Base-by-base conservation (phyloP, 768 basidiomycete species). In the Hebeloma cylindrosporum region DNA sequence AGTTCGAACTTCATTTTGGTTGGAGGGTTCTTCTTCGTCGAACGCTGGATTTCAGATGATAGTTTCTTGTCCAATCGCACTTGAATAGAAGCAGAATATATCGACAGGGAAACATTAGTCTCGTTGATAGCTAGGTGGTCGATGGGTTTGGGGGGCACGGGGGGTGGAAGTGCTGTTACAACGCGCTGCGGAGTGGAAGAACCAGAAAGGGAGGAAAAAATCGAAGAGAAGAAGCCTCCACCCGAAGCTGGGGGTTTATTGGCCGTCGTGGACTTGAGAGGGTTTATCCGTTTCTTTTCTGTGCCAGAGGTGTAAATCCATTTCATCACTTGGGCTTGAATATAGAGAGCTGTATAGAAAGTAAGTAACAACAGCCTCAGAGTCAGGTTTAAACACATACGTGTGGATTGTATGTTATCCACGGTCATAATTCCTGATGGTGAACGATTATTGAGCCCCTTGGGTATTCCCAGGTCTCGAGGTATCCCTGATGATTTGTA, bases 11-110 rank as follows among this genome's bases (percentile, higher is more conserved):
- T 82, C 60, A 93, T 77, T 40, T 71, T 77, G 4, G 66, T 68
- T 0, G 95, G 95, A 0, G 91, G 88, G 43, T 88, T 84, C 72
- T 99, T 99, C 77, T 97, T 97, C 8, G 94, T 99, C 1, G 92
- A 89, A 47, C 95, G 74, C 47, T 87, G 77, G 25, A 98, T 69
- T 62, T 97, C 95, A 7, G 70, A 62, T 2, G 78, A 71, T 36
- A 86, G 68, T 58, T 85, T 88, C 63, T 78, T 74, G 50, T 80
- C 80, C 13, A 89, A 61, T 31, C 66, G 73, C 14, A 90, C 83
- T 33, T 75, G 73, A 10, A 88, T 76, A 27, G 82, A 73, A 2
- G 83, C 85, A 7, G 82, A 75, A 58, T 82, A 87, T 31, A 88
- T 76, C 1, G 80, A 76, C 42, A 89, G 57, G 1, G 74, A 66